Evolutionary conservation across 2,329 filamentous ascomycete species (phyloP), one percentile per base, ranked within the genome.

Genomic region (Tolypocladium guangdongense): DNA sequence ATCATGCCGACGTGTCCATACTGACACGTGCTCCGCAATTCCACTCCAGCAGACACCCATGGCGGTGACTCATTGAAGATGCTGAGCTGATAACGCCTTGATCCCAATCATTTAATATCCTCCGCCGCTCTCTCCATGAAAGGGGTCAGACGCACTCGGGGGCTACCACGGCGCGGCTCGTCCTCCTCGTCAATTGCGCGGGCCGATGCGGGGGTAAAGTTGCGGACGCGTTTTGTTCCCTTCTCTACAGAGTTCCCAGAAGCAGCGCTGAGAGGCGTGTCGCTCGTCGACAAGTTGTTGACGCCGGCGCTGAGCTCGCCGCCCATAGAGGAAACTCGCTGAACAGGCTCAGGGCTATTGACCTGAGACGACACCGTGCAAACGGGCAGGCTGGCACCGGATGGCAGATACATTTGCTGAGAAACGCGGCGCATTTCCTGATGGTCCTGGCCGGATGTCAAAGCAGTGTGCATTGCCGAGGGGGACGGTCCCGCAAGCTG

Each of bases 161-260:
- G 58, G 45, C 61, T 67, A 6, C 53, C 56, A 11, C 68, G 66
- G 14, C 68, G 67, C 36, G 71, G 69, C 55, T 77, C 73, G 43
- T 78, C 71, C 50, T 78, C 74, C 22, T 74, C 72, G 39, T 77
- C 76, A 18, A 76, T 71, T 10, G 62, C 71, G 57, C 71, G 75
- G n/a, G 66, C 61, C 37, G 75, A 73, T 3, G 68, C 68, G 8
- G 75, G 73, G 0, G 76, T 78, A 49, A 76, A 74, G 50, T 72
- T 68, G 14, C 75, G 71, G 53, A 65, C 63, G 36, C 78, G 71
- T 59, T 79, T 81, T 39, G 60, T 58, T n/a, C 68, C 65, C 41
- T 69, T 73, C 11, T 72, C 71, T 5, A 18, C 57, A 56, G 50
- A 52, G 30, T 33, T 57, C 11, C 47, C 38, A 7, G 53, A 55